Evolutionary conservation across 2,329 filamentous ascomycete genomes (phyloP), one percentile per base, ranked within the genome.

Genomic region (Cytospora schulzeri): DNA sequence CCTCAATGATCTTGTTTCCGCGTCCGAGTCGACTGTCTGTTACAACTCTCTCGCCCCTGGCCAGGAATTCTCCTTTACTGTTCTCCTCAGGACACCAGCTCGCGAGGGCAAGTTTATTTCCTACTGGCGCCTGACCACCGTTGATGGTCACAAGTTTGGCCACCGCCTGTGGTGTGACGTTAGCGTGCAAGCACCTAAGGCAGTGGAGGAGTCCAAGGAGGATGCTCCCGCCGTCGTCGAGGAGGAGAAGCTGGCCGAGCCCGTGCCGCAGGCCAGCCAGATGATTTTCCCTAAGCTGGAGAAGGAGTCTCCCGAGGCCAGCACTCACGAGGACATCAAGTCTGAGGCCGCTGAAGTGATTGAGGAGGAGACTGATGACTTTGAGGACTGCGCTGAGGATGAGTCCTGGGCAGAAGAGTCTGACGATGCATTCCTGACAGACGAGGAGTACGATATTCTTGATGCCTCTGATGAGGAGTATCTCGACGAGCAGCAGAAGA

Each of bases 251-350:
- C 72, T 52, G 14, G 35, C 35, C 56, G 67, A 70, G 53, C 28
- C 59, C 19, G 56, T 65, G 29, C 60, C 65, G 5, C 66, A 73
- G 56, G 38, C 75, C 60, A 91, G 89, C 77, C 87, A 88, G 71
- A 97, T 98, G 93, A 93, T 98, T 74, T 98, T 98, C 85, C 95
- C 95, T 66, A 96, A 91, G 77, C 85, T 98, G 48, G 93, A 97
- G 71, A 97, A 96, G 80, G 95, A 98, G 78, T 96, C 93, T 12
- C 92, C 93, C 2, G 83, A 87, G 54, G 84, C 89, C 24, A 96
- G 92, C 79, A 85, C 91, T n/a, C 88, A 96, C 71, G 82, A 91
- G 74, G 81, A 84, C 14, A 51, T 60, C 63, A 69, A 88, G 71
- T 75, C 79, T n/a, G 79, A 79, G 26, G 78, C 83, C 56, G 80